Conservation (phyloP, 257 asterid species). For the Mentha longifolia region DNA sequence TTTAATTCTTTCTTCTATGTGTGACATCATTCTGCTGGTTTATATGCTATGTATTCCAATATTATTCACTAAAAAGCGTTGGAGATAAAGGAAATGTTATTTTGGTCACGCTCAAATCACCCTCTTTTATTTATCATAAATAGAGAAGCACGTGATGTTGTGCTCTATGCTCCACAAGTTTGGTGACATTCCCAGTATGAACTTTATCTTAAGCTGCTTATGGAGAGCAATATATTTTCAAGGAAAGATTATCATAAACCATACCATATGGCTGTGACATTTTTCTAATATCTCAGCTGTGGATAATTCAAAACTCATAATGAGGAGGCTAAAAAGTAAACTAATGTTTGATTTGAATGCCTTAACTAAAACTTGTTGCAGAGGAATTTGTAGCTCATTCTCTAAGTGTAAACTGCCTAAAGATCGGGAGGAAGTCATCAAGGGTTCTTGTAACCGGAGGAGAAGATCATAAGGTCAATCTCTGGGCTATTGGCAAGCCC, state of each 20-base stretch:
- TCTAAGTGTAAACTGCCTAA: constrained; percentile 88
- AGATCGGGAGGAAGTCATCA: constrained; percentile 92
- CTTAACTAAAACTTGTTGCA: constrained; percentile 57
- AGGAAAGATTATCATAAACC: constrained; percentile 6
- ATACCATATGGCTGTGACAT: constrained; percentile 20
- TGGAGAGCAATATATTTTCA: constrained; percentile 17
- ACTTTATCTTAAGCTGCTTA: constrained; percentile 13
- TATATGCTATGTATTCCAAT: too few species aligned
- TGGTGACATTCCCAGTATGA: constrained; percentile 1
- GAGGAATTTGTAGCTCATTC: constrained; percentile 99
- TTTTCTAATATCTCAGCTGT: constrained; percentile 12
- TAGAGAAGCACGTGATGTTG: constrained; percentile 5
- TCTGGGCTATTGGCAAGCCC: constrained; percentile 99
- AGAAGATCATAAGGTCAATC: constrained; percentile 98
- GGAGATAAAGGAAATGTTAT: too few species aligned
- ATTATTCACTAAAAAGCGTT: too few species aligned
- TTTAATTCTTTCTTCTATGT: too few species aligned
- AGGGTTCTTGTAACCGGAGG: constrained; percentile 99
- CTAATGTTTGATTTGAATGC: constrained; percentile 40
- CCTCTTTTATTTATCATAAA: constrained; percentile 22
- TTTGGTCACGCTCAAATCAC: too few species aligned
- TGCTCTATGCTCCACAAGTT: constrained; percentile 17
- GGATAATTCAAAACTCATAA: constrained; percentile 18
- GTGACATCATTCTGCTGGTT: too few species aligned
- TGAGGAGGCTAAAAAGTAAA: neutral